Conservation (phyloP, 345 rosid species). For the Eucalyptus sp. region DNA sequence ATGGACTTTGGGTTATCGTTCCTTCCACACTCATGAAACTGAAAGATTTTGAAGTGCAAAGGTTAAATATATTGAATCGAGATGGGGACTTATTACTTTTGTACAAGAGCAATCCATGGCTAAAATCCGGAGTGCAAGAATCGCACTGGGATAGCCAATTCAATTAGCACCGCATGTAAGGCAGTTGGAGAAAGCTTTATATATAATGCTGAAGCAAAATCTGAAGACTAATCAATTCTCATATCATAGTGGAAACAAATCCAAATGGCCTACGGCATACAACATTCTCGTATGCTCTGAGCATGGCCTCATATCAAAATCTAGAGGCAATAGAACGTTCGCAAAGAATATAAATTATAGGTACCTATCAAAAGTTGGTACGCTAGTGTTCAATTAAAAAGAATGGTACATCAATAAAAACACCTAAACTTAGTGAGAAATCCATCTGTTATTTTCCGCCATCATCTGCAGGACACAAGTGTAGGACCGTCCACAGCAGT, state of each 20-base stretch:
- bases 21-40: not conserved
- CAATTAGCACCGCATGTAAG: not conserved
- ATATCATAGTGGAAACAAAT: not conserved
- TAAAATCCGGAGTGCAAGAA: not conserved
- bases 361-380: not conserved
- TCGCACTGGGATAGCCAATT: not conserved
- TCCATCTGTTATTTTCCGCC: not conserved
- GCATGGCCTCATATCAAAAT: not conserved
- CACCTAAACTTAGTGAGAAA: not conserved
- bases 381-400: not conserved
- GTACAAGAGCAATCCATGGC: not conserved
- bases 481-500: not conserved
- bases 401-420: not conserved
- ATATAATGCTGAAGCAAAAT: not conserved
- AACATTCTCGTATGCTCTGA: not conserved
- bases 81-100: not conserved
- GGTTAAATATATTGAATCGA: not conserved
- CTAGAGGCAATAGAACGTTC: not conserved
- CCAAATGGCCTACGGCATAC: not conserved
- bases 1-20: not conserved
- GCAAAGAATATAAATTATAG: not conserved
- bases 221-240: not conserved
- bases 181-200: not conserved
- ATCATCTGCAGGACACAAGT: not conserved
- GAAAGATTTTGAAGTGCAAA: not conserved